A percentile compares a stretch with the other conserved stretches of the same genome.
These are phyloP conservation scores for Rhododendron griersonianum DNA, from an alignment of 148 eudicot species.

Conservation along the genomic window DNA sequence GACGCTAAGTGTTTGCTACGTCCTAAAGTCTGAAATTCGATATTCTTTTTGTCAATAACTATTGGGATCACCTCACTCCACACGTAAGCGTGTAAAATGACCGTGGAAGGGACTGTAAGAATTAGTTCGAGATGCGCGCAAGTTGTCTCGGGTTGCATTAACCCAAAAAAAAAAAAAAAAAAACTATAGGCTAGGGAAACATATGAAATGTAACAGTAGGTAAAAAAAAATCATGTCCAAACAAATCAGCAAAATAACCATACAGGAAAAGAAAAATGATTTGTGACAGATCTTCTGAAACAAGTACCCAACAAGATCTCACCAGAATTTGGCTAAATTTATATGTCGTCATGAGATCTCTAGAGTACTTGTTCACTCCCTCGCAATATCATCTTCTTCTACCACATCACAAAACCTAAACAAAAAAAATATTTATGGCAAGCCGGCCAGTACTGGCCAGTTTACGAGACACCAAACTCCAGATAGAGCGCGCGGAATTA, in stretches of 20 bases:
- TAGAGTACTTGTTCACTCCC: background rate
- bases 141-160: too few relatives aligned
- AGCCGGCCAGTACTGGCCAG: background rate
- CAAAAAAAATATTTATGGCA: background rate
- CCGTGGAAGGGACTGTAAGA: rapidly evolving
- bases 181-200: background rate
- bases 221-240: background rate
- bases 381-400: background rate
- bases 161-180: too few relatives aligned
- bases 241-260: background rate
- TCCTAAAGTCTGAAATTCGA: too few relatives aligned
- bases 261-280: background rate
- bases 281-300: background rate
- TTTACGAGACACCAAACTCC: too few relatives aligned
- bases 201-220: background rate
- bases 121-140: too few relatives aligned
- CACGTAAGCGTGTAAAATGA: too few relatives aligned
- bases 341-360: background rate
- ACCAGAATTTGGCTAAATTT: background rate
- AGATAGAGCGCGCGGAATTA: too few relatives aligned
- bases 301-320: constrained; percentile 11
- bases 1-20: too few relatives aligned
- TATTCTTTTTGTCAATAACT: too few relatives aligned
- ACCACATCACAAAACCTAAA: background rate
- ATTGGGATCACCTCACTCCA: too few relatives aligned